These are phyloP conservation scores for Fusarium sp. DNA, from an alignment of 2,329 filamentous ascomycete genomes.

Conservation along the genomic window DNA sequence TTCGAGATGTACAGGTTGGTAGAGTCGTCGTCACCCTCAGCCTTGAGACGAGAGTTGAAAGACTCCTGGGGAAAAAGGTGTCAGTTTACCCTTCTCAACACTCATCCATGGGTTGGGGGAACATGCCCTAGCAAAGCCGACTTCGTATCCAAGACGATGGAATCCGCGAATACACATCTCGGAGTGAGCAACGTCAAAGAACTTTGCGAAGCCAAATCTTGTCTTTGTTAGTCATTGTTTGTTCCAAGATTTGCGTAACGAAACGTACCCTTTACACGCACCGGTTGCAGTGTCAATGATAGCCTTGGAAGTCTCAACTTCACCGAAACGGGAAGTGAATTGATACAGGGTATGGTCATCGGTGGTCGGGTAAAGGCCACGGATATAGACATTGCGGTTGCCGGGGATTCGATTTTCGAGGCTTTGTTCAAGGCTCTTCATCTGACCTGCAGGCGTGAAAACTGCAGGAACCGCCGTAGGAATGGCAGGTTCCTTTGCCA, in stretches of 20 bases:
- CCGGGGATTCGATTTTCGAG: constrained; percentile 90
- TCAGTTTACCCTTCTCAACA: background rate
- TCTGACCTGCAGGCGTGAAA: constrained; percentile 83
- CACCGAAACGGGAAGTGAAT: constrained; percentile 89
- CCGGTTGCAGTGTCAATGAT: constrained; percentile 96
- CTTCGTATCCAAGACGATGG: constrained; percentile 93
- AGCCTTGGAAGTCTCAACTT: constrained; percentile 96
- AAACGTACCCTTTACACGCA: constrained; percentile 90
- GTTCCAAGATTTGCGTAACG: background rate
- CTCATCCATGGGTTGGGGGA: background rate
- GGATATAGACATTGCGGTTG: constrained; percentile 98
- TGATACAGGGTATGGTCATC: constrained; percentile 87
- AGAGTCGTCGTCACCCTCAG: constrained; percentile 86
- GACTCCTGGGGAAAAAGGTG: constrained; percentile 75
- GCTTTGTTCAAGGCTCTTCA: constrained; percentile 92
- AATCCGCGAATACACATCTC: constrained; percentile 97
- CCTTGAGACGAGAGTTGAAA: constrained; percentile 97
- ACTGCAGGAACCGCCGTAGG: constrained; percentile 90
- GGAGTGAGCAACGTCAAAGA: constrained; percentile 85
- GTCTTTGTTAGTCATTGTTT: constrained; percentile 12
- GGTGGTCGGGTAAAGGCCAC: constrained; percentile 93
- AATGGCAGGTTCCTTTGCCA: constrained; percentile 82
- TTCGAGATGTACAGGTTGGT: constrained; percentile 99
- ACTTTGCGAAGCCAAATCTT: constrained; percentile 98
- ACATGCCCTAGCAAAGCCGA: constrained; percentile 90